Conservation (phyloP, 1,284 basidiomycete species). For the Pseudozyma hubeiensis region DNA sequence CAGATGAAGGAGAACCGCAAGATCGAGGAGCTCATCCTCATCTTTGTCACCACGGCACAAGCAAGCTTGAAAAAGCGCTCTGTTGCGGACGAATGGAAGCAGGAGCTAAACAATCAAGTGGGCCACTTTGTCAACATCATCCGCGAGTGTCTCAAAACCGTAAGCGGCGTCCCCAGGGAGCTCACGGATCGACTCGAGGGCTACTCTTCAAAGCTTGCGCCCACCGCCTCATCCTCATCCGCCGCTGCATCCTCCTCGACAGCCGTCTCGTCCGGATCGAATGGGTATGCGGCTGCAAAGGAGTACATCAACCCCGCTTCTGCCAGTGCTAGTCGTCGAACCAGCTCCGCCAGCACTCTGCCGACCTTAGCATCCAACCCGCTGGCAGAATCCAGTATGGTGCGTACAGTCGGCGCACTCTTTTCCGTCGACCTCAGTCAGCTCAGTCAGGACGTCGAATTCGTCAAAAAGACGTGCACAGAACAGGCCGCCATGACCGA, state of each 20-base stretch:
- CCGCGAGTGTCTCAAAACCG: slow-evolving; percentile 76
- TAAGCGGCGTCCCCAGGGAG: slow-evolving; percentile 75
- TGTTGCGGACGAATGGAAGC: slow-evolving; percentile 83
- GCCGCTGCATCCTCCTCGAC: slow-evolving; percentile 9
- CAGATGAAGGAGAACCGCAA: slow-evolving; percentile 92
- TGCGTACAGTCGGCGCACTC: slow-evolving; percentile 76
- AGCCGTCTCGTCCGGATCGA: slow-evolving; percentile 22
- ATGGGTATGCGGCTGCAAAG: slow-evolving; percentile 19
- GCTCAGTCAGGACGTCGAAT: slow-evolving; percentile 81
- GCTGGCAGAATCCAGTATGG: slow-evolving; percentile 43
- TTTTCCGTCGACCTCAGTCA: slow-evolving; percentile 80
- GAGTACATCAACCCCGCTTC: slow-evolving; percentile 25
- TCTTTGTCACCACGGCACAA: slow-evolving; percentile 85
- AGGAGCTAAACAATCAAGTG: slow-evolving; percentile 90
- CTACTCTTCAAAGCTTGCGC: slow-evolving; percentile 80
- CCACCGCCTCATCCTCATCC: slow-evolving; percentile 14
- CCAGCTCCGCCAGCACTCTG: slow-evolving; percentile 44
- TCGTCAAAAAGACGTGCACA: slow-evolving; percentile 77
- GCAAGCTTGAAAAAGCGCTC: slow-evolving; percentile 75
- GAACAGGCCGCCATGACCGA: slow-evolving; percentile 71
- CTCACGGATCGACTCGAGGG: slow-evolving; percentile 82
- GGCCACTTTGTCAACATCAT: slow-evolving; percentile 86
- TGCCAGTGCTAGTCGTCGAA: slow-evolving; percentile 34
- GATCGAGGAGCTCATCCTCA: slow-evolving; percentile 94
- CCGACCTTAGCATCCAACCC: slow-evolving; percentile 15